Base-by-base conservation (phyloP, 2,329 filamentous ascomycete species). In the Cytospora schulzeri region DNA sequence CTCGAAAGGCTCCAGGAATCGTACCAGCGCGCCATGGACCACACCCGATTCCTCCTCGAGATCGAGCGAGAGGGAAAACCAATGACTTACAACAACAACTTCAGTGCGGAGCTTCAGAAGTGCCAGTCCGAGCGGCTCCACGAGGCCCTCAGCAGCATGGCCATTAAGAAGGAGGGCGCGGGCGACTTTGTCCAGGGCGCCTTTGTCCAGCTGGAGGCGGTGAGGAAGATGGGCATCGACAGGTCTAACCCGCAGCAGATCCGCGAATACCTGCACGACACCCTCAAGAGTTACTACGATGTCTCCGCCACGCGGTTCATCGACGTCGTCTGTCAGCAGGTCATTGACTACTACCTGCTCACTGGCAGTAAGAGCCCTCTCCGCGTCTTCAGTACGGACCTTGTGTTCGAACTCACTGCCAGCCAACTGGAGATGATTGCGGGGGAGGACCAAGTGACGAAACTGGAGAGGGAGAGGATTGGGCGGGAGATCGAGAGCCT, bases 321-420 rank as follows among this genome's bases (percentile, higher is more conserved):
- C 1, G 88, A 91, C 68, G 82, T 78, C 3, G 73, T 92, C 1
- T 86, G 80, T 69, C 81, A 82, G 66, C 88, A 90, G 67, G 85
- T 81, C 0, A 76, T 84, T 1, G 81, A 84, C 52, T 75, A 86
- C 69, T 79, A 79, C 65, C 77, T 91, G 0, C 73, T 90, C 0
- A 75, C 74, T 1, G 80, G 82, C 0, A 70, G 78, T 0, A 67
- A 77, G 0, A 83, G 83, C 7, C 87, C 87, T 0, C 74, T 89
- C 2, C 77, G 74, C 12, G 73, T 85, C 0, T 81, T 91, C 52
- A 81, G 77, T 0, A 77, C 85, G 0, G 71, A 78, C 0, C 82
- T 83, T 50, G 78, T 90, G 0, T 73, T 81, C 22, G 66, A 70
- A 0, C 74, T 91, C 60, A 77, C 75, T 0, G 69, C 76, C 0